Base-by-base conservation (phyloP, 768 basidiomycete genomes). In the Calocybe cyanea region DNA sequence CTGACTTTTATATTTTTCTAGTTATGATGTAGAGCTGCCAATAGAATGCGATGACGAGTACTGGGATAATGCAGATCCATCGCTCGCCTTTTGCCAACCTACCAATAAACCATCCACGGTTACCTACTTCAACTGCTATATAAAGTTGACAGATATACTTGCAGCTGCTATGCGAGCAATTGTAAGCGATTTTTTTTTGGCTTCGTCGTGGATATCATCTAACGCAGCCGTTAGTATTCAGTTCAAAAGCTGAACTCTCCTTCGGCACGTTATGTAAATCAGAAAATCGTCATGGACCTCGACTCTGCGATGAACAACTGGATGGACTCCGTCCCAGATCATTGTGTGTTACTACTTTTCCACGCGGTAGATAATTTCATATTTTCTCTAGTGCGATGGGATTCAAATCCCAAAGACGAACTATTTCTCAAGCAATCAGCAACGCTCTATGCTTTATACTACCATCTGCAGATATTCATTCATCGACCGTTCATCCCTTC, bases 401-500 rank as follows among this genome's bases (percentile, higher is more conserved):
- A 76, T 55, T 69, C 71, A 2, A 59, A 63, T 21, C 57, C 63
- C 25, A 53, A 66, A 38, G 54, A 71, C 42, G 36, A 56, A 15
- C 51, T 70, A 0, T 74, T 76, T 53, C 58, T 84, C 50, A 69
- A 75, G 35, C 81, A 85, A 59, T 82, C 81, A 1, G 81, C 79
- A 1, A 63, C 65, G 2, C 67, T 89, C 2, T 66, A 73, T 51
- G 66, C 65, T 2, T 68, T 59, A 4, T 75, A 73, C 46, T 74
- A 74, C 43, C 57, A 70, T 42, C 61, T 80, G 15, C 80, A 86
- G 56, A 90, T 92, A 53, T 68, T 81, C 46, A 77, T 90, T 39
- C 90, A 92, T 61, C 73, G 89, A 34, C 84, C 85, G 2, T 90
- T 87, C 62, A 83, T 92, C 46, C 85, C 86, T 0, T 77, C 77